A percentile compares a stretch with the other conserved stretches of the same genome.
Conservation (phyloP, 768 basidiomycete genomes). For the Hortiboletus flavorubellus region DNA sequence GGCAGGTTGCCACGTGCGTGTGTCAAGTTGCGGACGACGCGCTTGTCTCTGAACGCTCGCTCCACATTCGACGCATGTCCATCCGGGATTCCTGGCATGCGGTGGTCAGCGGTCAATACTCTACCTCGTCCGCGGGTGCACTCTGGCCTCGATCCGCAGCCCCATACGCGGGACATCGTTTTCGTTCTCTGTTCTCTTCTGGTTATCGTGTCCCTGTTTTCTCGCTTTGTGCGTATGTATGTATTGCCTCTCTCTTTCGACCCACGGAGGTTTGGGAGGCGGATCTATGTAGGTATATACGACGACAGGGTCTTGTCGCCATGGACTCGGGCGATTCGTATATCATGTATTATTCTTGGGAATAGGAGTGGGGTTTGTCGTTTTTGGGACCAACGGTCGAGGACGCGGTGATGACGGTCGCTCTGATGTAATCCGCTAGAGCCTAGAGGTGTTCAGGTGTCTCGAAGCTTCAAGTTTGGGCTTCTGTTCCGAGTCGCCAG, state of each 20-base stretch:
- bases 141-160: background rate
- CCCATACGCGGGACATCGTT: background rate
- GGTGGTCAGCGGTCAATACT: background rate
- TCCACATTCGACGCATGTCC: background rate
- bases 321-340: background rate
- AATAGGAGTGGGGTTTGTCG: background rate
- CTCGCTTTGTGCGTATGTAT: background rate
- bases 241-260: background rate
- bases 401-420: background rate
- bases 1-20: background rate
- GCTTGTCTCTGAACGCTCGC: background rate
- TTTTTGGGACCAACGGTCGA: background rate
- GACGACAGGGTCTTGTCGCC: background rate
- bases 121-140: background rate
- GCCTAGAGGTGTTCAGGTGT: background rate
- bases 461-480: no score
- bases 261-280: background rate
- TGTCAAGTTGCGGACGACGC: background rate
- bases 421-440: background rate
- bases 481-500: no score
- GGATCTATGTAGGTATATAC: background rate
- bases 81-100: no score
- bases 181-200: background rate
- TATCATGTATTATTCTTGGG: background rate
- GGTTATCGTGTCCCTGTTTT: background rate